Evolutionary conservation across 1,284 basidiomycete species (phyloP).

Genomic region (Athelia psychrophila): DNA sequence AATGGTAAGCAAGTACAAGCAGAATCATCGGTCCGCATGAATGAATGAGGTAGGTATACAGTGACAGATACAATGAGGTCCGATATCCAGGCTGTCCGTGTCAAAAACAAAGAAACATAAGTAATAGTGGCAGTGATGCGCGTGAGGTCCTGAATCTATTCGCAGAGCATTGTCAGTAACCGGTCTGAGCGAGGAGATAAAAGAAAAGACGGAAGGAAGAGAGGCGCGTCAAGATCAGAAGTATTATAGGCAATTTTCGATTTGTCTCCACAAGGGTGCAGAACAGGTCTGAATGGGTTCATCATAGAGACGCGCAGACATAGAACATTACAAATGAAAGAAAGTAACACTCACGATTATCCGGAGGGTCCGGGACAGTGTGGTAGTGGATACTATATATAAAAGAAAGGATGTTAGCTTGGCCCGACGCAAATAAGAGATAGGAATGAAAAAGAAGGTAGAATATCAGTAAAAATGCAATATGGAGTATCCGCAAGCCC

Average conservation of each 20-base stretch:
- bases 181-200: background rate
- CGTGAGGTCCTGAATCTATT: too few relatives aligned
- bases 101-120: too few relatives aligned
- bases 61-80: too few relatives aligned
- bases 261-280: slow-evolving; percentile 30
- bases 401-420: slow-evolving; percentile 5
- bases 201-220: slow-evolving; percentile 3
- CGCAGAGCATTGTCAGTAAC: too few relatives aligned
- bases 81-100: too few relatives aligned
- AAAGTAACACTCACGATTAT: background rate
- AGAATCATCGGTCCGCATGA: too few relatives aligned
- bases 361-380: too few relatives aligned
- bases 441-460: slow-evolving; percentile 6
- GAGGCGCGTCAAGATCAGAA: background rate
- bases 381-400: too few relatives aligned
- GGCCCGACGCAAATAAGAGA: slow-evolving; percentile 1
- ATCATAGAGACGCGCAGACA: slow-evolving; percentile 16
- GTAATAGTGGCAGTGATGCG: too few relatives aligned
- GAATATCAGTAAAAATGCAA: slow-evolving; percentile 29
- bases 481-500: slow-evolving; percentile 34
- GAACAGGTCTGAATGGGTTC: slow-evolving; percentile 42
- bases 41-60: too few relatives aligned
- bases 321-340: too few relatives aligned
- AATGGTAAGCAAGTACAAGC: too few relatives aligned
- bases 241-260: slow-evolving; percentile 43